Evolutionary conservation across 108 stramenopile species (phyloP), one percentile per base, ranked within the genome.

Genomic region (Stephanodiscus minutulus): DNA sequence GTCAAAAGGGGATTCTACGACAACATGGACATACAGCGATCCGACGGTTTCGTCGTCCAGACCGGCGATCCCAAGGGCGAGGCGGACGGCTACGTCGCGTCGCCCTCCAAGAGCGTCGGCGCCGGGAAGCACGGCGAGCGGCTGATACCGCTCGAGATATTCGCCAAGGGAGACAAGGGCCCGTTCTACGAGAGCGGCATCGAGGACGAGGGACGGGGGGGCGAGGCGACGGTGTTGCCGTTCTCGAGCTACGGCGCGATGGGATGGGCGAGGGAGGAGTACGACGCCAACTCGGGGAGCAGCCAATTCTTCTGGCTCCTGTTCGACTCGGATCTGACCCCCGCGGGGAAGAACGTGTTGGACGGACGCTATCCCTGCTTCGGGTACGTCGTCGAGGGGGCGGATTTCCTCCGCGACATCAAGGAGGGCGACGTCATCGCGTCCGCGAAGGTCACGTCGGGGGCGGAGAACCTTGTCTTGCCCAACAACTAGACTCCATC

Each of bases 41-140:
- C 90, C 18, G 98, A 98, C 76, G 98, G 98, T 1, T 98, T 98
- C 82, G 98, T 98, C 21, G 98, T 98, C 0, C 98, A 98, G 79
- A 96, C 95, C 5, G 98, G 98, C 33, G 88, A 96, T 68, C 97
- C 98, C 20, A 88, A 90, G 50, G 96, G 95, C 22, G 87, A 87
- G 50, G 91, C 95, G 21, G 88, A 96, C 31, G 97, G 96, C 28
- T 96, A 92, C 65, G 89, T 96, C 29, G 94, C 87, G 31, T 91
- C 88, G 11, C 81, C 91, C 9, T 81, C 89, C 66, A 88, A 91
- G 56, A 48, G 81, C 11, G 81, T 94, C 46, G 95, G 95, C 7
- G 80, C 82, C 22, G 91, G 91, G 17, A 85, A 84, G 58, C 73
- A 93, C 58, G 93, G 93, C 36, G 92, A 94, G 61, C 86, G 97